Evolutionary conservation across 371 early-diverging fungal species (phyloP).

Genomic region (Actinomortierella ambigua): DNA sequence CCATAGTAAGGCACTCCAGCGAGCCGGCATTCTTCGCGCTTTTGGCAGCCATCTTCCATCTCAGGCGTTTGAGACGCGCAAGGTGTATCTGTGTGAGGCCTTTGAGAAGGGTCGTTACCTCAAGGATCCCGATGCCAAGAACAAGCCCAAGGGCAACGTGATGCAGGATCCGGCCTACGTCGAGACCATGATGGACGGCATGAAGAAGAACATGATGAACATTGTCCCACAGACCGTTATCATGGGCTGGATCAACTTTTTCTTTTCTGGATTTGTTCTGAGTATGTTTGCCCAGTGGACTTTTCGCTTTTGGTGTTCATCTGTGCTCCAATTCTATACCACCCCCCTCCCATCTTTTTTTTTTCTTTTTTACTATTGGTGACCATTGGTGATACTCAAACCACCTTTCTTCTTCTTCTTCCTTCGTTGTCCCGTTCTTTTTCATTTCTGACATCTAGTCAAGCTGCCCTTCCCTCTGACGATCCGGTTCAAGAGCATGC

Average conservation of each 20-base stretch:
- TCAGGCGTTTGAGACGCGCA: slow-evolving; percentile 74
- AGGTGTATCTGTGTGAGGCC: slow-evolving; percentile 70
- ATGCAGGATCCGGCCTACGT: slow-evolving; percentile 93
- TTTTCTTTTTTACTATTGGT: too few species aligned
- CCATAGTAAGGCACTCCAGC: slow-evolving; percentile 72
- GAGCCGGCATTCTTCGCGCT: slow-evolving; percentile 72
- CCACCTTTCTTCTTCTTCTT: neutral
- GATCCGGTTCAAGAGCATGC: slow-evolving; percentile 95
- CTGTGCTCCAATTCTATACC: too few species aligned
- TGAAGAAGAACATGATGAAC: slow-evolving; percentile 96
- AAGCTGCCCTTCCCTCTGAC: slow-evolving; percentile 96
- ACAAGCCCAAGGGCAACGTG: slow-evolving; percentile 73
- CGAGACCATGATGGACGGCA: slow-evolving; percentile 96
- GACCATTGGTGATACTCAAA: neutral
- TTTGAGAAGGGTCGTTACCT: slow-evolving; percentile 85
- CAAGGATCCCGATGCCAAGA: slow-evolving; percentile 70
- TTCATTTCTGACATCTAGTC: slow-evolving; percentile 51
- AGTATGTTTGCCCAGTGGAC: slow-evolving; percentile 62
- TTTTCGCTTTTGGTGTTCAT: too few species aligned
- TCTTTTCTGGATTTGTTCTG: slow-evolving; percentile 96
- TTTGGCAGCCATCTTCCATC: slow-evolving; percentile 73
- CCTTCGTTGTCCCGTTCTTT: neutral
- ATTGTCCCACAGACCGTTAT: slow-evolving; percentile 97
- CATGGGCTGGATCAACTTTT: slow-evolving; percentile 98
- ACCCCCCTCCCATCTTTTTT: too few species aligned